Evolutionary conservation across 2,329 filamentous ascomycete genomes (phyloP).

Genomic region (Aureobasidium lini): DNA sequence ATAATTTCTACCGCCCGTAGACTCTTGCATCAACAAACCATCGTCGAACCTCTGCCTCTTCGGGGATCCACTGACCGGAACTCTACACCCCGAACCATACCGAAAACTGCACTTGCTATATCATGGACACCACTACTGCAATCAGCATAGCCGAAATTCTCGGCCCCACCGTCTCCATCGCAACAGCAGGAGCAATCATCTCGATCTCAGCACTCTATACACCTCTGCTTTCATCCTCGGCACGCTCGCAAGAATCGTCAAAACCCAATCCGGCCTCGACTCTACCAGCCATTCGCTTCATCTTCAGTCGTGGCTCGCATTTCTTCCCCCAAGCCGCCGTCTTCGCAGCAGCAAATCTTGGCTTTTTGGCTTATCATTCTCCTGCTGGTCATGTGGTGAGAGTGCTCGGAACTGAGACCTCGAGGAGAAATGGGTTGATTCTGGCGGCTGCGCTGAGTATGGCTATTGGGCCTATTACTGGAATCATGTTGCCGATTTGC

Average conservation of each 20-base stretch:
- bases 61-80: too few relatives aligned
- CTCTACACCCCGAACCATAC: too few relatives aligned
- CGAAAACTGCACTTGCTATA: too few relatives aligned
- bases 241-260: neutral
- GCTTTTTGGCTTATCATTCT: neutral
- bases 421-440: neutral
- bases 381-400: neutral
- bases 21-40: too few relatives aligned
- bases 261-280: neutral
- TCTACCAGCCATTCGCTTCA: slow-evolving; percentile 3
- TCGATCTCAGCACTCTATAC: neutral
- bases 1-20: too few relatives aligned
- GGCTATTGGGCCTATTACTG: neutral
- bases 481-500: neutral
- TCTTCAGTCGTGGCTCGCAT: neutral
- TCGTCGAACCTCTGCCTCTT: too few relatives aligned
- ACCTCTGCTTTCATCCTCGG: neutral
- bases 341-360: neutral
- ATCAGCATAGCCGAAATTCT: neutral
- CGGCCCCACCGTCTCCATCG: neutral
- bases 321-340: neutral
- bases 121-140: neutral
- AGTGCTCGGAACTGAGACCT: neutral
- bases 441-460: neutral
- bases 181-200: neutral